Conservation (phyloP, 1,139 yeast genomes). For the Saccharomycopsis phalli region DNA sequence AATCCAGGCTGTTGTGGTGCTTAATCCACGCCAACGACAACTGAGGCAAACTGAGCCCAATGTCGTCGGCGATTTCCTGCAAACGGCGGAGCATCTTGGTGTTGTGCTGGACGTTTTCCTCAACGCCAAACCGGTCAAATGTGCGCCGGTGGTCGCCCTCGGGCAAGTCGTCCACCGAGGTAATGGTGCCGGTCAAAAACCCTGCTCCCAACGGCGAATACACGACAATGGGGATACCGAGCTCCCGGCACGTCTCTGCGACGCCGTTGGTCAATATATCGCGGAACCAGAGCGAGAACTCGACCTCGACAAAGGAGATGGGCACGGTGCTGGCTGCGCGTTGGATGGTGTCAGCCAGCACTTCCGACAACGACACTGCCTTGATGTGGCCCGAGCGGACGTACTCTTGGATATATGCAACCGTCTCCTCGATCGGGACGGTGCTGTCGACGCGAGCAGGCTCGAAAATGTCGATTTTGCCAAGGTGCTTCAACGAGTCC, state of each 20-base stretch:
- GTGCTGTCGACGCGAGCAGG: constrained; percentile 56
- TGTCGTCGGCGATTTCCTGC: constrained; percentile 34
- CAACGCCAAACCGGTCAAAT: constrained; percentile 48
- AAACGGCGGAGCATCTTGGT: constrained; percentile 33
- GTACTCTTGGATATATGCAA: constrained; percentile 41
- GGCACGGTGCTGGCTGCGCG: constrained; percentile 47
- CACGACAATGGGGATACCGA: constrained; percentile 59
- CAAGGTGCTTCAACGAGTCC: constrained; percentile 35
- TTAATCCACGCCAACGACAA: constrained; percentile 69
- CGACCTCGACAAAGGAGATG: constrained; percentile 65
- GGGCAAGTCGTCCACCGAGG: constrained; percentile 36
- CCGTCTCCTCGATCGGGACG: constrained; percentile 40
- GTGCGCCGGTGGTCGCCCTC: constrained; percentile 46
- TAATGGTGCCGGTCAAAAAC: constrained; percentile 54
- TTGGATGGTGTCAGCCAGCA: constrained; percentile 46
- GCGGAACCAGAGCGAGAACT: constrained; percentile 58
- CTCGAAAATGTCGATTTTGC: constrained; percentile 49
- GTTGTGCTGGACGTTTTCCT: constrained; percentile 49
- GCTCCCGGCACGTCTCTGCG: constrained; percentile 43
- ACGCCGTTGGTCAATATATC: constrained; percentile 56
- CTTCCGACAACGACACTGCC: constrained; percentile 68
- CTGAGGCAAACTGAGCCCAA: constrained; percentile 49
- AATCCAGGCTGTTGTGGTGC: constrained; percentile 30
- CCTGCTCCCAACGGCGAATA: constrained; percentile 86
- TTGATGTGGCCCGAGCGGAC: constrained; percentile 50